Conservation (phyloP, 495 filamentous ascomycete genomes). For the Hypoxylon fragiforme region DNA sequence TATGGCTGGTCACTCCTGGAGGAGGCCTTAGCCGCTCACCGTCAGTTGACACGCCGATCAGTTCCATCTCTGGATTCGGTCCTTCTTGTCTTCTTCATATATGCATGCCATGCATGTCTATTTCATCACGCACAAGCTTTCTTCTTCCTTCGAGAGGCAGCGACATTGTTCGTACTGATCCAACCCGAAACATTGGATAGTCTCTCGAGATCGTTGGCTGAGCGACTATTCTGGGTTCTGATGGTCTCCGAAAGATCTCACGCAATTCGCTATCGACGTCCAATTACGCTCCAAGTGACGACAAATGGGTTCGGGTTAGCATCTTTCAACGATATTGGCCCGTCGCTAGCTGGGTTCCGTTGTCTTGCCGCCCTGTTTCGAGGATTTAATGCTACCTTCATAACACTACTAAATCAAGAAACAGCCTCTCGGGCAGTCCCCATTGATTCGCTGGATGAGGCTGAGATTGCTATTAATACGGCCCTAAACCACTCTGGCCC, state of each 20-base stretch:
- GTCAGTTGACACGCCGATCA: constrained; percentile 21
- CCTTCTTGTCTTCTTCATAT: constrained; percentile 71
- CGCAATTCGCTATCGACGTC: constrained; percentile 70
- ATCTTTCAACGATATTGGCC: constrained; percentile 42
- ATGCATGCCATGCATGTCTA: constrained; percentile 68
- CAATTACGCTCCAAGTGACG: constrained; percentile 64
- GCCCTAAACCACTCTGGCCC: constrained; percentile 55
- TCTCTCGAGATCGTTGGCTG: constrained; percentile 38
- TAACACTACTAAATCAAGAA: constrained; percentile 66
- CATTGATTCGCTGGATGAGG: constrained; percentile 51
- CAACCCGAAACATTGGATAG: constrained; percentile 44
- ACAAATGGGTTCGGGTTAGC: constrained; percentile 28
- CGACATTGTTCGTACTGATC: constrained; percentile 54
- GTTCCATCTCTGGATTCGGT: constrained; percentile 60
- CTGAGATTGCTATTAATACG: constrained; percentile 61
- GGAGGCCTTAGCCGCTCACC: constrained; percentile 30
- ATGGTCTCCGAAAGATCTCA: constrained; percentile 70
- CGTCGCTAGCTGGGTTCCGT: constrained; percentile 60
- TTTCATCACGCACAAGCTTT: constrained; percentile 64
- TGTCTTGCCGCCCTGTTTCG: constrained; percentile 66
- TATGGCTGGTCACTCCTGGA: constrained; percentile 39
- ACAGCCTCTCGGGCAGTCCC: constrained; percentile 53
- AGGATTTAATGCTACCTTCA: constrained; percentile 66
- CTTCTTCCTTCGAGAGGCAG: constrained; percentile 64
- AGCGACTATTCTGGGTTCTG: constrained; percentile 63